phyloP scores from a whole-genome alignment of 2,329 filamentous ascomycete genomes.

The Fusarium xyrophilum region DNA sequence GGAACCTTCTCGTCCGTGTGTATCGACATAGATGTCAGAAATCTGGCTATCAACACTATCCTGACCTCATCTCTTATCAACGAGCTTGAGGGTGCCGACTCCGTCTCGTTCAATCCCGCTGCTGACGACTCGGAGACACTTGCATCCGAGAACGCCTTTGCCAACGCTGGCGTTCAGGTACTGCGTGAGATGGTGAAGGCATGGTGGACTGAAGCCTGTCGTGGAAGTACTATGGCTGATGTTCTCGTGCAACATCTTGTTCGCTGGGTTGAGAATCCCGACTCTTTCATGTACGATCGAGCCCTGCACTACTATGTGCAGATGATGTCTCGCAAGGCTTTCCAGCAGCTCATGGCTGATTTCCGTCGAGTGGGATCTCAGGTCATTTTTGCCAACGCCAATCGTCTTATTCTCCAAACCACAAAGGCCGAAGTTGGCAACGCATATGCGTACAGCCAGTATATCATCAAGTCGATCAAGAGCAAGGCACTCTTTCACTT shows the following conservation, averaged over 20 bases:
- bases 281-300: constrained; percentile 93
- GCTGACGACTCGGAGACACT: constrained; percentile 60
- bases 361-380: constrained; percentile 95
- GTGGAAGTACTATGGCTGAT: constrained; percentile 92
- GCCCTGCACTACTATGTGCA: constrained; percentile 97
- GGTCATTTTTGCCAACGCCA: constrained; percentile 92
- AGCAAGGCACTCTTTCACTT: constrained; percentile 96
- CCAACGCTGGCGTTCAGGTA: constrained; percentile 88
- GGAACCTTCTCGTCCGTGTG: constrained; percentile 96
- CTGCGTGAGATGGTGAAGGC: constrained; percentile 97
- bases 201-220: constrained; percentile 96
- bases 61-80: constrained; percentile 96
- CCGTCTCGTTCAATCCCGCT: constrained; percentile 76
- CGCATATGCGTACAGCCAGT: constrained; percentile 95
- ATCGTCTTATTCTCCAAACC: constrained; percentile 89
- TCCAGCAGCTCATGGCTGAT: constrained; percentile 95
- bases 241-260: constrained; percentile 97
- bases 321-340: constrained; percentile 97
- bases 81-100: constrained; percentile 89
- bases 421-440: constrained; percentile 97
- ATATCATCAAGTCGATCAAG: constrained; percentile 97
- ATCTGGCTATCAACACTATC: constrained; percentile 97
- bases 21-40: constrained; percentile 91
- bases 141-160: constrained; percentile 88
- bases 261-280: constrained; percentile 93